Evolutionary conservation across 768 basidiomycete genomes (phyloP).

Genomic region (Podaxis sp.): DNA sequence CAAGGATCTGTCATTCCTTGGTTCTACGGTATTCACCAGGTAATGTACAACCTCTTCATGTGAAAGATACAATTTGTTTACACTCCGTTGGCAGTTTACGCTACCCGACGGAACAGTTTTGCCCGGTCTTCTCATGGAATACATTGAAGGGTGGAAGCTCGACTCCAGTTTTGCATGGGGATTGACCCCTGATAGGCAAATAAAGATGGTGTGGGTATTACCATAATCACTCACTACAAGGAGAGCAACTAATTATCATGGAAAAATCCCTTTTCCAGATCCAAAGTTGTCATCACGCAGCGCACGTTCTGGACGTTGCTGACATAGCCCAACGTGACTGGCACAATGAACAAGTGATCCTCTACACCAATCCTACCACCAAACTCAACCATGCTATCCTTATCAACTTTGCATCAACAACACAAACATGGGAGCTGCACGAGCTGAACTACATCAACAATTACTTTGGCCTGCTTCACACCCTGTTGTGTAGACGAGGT

Average conservation of each 20-base stretch:
- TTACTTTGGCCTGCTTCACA: slow-evolving; percentile 8
- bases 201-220: slow-evolving; percentile 18
- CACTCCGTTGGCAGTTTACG: slow-evolving; percentile 15
- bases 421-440: slow-evolving; percentile 16
- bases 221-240: not conserved
- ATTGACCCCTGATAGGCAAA: slow-evolving; percentile 19
- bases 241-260: not conserved
- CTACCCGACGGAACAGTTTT: slow-evolving; percentile 18
- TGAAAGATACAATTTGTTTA: not conserved
- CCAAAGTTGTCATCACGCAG: slow-evolving; percentile 22
- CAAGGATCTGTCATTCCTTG: slow-evolving; percentile 28
- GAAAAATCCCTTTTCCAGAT: slow-evolving; percentile 18
- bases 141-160: slow-evolving; percentile 17
- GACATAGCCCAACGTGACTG: slow-evolving; percentile 25
- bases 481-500: not conserved
- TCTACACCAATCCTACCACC: slow-evolving; percentile 17
- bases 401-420: slow-evolving; percentile 19
- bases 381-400: slow-evolving; percentile 19
- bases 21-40: slow-evolving; percentile 28
- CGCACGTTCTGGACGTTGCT: slow-evolving; percentile 24
- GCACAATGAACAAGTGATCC: slow-evolving; percentile 21
- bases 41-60: not conserved
- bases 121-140: slow-evolving; percentile 23
- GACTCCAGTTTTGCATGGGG: slow-evolving; percentile 14
- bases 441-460: slow-evolving; percentile 15